A percentile compares a stretch with the other conserved stretches of the same genome.
phyloP scores from a whole-genome alignment of 1,139 yeast species.

The Casaregolazyma suthepensis region DNA sequence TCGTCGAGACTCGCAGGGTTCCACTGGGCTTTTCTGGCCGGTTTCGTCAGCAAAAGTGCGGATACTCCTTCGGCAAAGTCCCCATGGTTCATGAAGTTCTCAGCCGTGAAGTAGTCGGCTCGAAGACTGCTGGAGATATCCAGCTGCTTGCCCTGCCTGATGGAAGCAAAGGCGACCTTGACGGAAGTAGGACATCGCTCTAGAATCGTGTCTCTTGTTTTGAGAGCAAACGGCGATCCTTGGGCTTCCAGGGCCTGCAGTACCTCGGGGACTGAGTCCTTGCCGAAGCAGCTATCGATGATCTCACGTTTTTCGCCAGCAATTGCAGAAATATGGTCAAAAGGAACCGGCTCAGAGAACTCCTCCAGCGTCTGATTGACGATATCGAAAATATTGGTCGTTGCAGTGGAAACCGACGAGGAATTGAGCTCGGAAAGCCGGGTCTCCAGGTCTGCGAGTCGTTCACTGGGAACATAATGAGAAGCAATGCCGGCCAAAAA shows the following conservation, averaged over 20 bases:
- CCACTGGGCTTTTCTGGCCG: constrained; percentile 53
- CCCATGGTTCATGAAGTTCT: constrained; percentile 60
- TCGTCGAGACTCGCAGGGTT: constrained; percentile 33
- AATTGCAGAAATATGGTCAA: constrained; percentile 41
- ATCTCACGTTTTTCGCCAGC: constrained; percentile 50
- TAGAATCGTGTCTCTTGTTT: constrained; percentile 50
- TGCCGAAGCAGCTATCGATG: constrained; percentile 64
- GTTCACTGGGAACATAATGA: constrained; percentile 70
- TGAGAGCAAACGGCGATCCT: constrained; percentile 61
- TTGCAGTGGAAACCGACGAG: constrained; percentile 49
- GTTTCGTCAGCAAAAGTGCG: constrained; percentile 62
- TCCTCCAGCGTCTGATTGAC: constrained; percentile 60
- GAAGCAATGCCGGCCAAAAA: constrained; percentile 84
- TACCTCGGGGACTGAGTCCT: constrained; percentile 55
- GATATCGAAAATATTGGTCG: constrained; percentile 57
- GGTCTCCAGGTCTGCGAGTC: constrained; percentile 53
- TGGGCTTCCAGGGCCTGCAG: constrained; percentile 50
- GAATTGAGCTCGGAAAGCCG: constrained; percentile 50
- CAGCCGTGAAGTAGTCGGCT: constrained; percentile 71
- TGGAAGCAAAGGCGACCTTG: constrained; percentile 63
- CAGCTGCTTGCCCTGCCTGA: constrained; percentile 55
- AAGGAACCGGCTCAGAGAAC: constrained; percentile 34
- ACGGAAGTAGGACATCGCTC: constrained; percentile 72
- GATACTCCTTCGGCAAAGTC: constrained; percentile 74
- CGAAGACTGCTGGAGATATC: constrained; percentile 62